A percentile compares a stretch with the other conserved stretches of the same genome.
Evolutionary conservation across 148 eudicot species (phyloP).

Genomic region (Vaccinium darrowii): DNA sequence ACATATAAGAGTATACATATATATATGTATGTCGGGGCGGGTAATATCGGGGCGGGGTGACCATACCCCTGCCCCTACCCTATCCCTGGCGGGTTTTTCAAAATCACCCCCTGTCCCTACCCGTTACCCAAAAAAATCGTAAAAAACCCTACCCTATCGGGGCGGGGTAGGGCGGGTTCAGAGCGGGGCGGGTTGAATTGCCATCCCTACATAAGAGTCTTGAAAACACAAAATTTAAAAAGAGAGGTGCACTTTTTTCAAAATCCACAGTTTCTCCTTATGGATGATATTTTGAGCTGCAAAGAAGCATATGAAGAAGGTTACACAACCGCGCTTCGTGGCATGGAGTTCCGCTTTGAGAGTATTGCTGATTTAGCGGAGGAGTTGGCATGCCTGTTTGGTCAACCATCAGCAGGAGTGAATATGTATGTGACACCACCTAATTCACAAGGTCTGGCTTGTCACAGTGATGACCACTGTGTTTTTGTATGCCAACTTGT

Average conservation of each 20-base stretch:
- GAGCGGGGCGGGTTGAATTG: too few species aligned
- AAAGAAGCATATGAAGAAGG: slow-evolving; percentile 70
- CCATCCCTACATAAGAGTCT: too few species aligned
- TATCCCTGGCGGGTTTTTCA: too few species aligned
- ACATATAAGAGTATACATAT: too few species aligned
- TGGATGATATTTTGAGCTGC: slow-evolving; percentile 57
- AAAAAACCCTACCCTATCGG: too few species aligned
- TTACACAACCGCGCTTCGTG: slow-evolving; percentile 73
- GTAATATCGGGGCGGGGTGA: too few species aligned
- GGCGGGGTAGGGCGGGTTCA: too few species aligned
- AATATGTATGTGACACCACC: slow-evolving; percentile 84
- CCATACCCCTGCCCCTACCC: too few species aligned
- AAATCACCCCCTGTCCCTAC: too few species aligned
- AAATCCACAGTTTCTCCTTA: slow-evolving; percentile 30
- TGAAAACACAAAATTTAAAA: slow-evolving; percentile 44
- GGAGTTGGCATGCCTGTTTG: slow-evolving; percentile 63
- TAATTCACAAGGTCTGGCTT: slow-evolving; percentile 79
- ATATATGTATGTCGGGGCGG: too few species aligned
- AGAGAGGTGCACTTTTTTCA: slow-evolving; percentile 66
- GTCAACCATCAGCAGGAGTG: slow-evolving; percentile 86
- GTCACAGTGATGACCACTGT: slow-evolving; percentile 91
- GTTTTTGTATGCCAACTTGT: slow-evolving; percentile 81
- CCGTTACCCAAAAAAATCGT: too few species aligned
- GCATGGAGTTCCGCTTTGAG: slow-evolving; percentile 68
- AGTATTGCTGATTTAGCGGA: slow-evolving; percentile 54